These are phyloP conservation scores for Butyriboletus loyo DNA, from an alignment of 768 basidiomycete species.

Conservation along the genomic window DNA sequence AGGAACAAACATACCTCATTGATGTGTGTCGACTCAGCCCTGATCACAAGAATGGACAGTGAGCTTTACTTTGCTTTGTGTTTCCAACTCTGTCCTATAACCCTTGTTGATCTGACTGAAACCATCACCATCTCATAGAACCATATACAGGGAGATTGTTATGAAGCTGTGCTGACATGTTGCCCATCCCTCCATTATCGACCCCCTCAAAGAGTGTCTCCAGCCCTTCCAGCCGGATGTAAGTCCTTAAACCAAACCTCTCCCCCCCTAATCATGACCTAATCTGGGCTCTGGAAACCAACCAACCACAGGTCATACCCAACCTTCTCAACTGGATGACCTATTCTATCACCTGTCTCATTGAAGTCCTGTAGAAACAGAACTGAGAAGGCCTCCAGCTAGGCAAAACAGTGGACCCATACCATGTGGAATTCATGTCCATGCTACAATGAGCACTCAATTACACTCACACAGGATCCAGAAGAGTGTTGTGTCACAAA, in stretches of 20 bases:
- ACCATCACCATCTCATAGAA: too few relatives aligned
- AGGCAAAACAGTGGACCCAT: not conserved
- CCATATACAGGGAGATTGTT: too few relatives aligned
- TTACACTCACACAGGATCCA: conserved; percentile 2
- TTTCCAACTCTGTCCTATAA: too few relatives aligned
- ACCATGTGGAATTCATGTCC: conserved; percentile 5
- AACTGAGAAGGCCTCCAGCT: not conserved
- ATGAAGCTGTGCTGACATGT: not conserved
- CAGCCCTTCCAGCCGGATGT: not conserved
- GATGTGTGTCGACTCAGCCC: not conserved
- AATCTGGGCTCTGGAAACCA: too few relatives aligned
- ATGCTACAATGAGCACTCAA: conserved; percentile 3
- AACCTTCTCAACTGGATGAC: conserved; percentile 3
- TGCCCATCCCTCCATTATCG: not conserved
- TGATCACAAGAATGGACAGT: too few relatives aligned
- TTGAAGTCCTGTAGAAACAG: not conserved
- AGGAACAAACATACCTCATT: conserved; percentile 1
- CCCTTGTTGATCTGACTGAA: too few relatives aligned
- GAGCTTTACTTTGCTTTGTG: too few relatives aligned
- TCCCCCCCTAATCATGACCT: too few relatives aligned
- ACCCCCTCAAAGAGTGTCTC: not conserved
- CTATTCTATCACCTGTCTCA: not conserved
- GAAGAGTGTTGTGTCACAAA: not conserved
- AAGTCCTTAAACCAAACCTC: too few relatives aligned
- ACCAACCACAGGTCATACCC: conserved; percentile 4